These are phyloP conservation scores for Pestalotiopsis sp. DNA, from an alignment of 2,329 filamentous ascomycete genomes.

Conservation along the genomic window DNA sequence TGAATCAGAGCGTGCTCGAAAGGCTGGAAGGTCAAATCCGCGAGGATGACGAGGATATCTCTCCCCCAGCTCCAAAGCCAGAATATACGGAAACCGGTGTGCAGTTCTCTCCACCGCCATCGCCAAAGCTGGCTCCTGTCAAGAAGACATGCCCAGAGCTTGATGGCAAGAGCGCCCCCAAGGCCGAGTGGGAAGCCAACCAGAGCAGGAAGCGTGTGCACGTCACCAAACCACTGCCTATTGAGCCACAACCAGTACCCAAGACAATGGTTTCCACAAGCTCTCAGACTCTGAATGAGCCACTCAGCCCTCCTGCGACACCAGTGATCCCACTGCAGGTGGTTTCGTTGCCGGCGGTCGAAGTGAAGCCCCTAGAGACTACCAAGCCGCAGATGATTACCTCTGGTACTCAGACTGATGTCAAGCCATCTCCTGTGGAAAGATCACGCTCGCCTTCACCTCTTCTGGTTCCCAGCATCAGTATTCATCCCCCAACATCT, in stretches of 20 bases:
- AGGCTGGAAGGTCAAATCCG: slow-evolving; percentile 54
- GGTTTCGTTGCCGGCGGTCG: slow-evolving; percentile 36
- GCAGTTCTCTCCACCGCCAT: slow-evolving; percentile 83
- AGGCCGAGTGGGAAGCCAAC: slow-evolving; percentile 65
- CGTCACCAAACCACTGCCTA: slow-evolving; percentile 49
- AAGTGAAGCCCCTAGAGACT: slow-evolving; percentile 26
- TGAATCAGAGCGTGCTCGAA: slow-evolving; percentile 59
- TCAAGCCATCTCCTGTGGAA: slow-evolving; percentile 20
- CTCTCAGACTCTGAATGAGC: slow-evolving; percentile 65
- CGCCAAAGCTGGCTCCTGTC: slow-evolving; percentile 55
- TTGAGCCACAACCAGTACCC: slow-evolving; percentile 45
- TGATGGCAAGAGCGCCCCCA: slow-evolving; percentile 46
- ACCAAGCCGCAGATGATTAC: slow-evolving; percentile 49
- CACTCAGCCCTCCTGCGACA: slow-evolving; percentile 66
- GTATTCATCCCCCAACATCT: slow-evolving; percentile 85
- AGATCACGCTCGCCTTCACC: slow-evolving; percentile 27
- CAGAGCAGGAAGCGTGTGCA: slow-evolving; percentile 72
- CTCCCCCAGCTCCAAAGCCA: slow-evolving; percentile 39
- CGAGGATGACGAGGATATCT: slow-evolving; percentile 50
- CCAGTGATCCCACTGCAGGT: slow-evolving; percentile 54
- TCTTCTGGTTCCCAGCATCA: slow-evolving; percentile 75
- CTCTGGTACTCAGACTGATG: slow-evolving; percentile 64
- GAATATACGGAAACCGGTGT: slow-evolving; percentile 76
- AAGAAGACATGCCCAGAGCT: slow-evolving; percentile 46
- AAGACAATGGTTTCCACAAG: slow-evolving; percentile 65